Evolutionary conservation across 495 filamentous ascomycete genomes (phyloP), one percentile per base, ranked within the genome.

Genomic region (Penicillium coffeae): DNA sequence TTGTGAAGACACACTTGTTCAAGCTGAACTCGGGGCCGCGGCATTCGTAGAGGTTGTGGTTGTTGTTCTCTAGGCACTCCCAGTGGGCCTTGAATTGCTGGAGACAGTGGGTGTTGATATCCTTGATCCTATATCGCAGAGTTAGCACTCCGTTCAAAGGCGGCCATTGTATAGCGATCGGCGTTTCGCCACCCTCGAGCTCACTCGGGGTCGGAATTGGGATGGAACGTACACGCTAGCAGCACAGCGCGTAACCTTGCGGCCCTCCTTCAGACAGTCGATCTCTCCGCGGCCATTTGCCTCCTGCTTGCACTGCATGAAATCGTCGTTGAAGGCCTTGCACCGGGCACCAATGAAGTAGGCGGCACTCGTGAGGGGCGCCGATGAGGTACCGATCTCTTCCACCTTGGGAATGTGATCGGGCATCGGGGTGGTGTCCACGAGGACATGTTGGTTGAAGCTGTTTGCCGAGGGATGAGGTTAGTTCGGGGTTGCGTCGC

Each of bases 281-380:
- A 94, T 68, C 75, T 97, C 94, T 51, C 92, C 94, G 70, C 75
- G 81, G 45, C 93, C 94, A 42, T 83, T 79, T 38, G 88, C 79
- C 75, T 95, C 88, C 42, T 80, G 86, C 84, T 97, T 99, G 83
- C 93, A 99, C 72, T 93, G 83, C 90, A 99, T 97, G 71, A 83
- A 99, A 72, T 99, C 93, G 74, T 99, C 93, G 71, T 96, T 98
- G 76, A 89, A 99, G 39, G 87, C 76, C 62, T 80, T 84, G 82
- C 93, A 99, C 58, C 91, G 83, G 51, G 89, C 90, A 39, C 93
- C 93, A 66, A 99, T 99, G 65, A 96, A 97, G 79, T 84, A 99
- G n/a, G 89, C 81, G 14, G 93, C 94, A 52, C 87, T 92, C 27
- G 90, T 71, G 19, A 99, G 77, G 33, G 93, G 94, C 14, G 92